Evolutionary conservation across 306 rosid species (phyloP).

Genomic region (Prosopis cineraria): DNA sequence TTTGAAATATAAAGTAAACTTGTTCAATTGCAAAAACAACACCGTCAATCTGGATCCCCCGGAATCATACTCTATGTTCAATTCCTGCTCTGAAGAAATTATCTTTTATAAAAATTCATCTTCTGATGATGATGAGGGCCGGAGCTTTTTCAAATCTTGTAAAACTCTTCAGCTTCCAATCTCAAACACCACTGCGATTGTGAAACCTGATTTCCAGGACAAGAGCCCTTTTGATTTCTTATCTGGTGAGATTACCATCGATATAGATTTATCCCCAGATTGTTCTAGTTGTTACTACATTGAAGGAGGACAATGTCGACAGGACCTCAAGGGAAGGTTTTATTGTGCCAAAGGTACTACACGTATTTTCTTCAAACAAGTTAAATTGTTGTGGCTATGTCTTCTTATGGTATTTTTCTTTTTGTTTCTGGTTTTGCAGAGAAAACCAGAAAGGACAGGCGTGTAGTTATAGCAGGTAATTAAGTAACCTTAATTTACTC

Average conservation of each 20-base stretch:
- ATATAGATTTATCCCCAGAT: background rate
- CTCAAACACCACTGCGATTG: no score
- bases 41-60: background rate
- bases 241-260: slow-evolving; percentile 16
- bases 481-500: no score
- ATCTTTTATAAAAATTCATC: background rate
- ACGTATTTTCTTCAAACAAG: background rate
- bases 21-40: slow-evolving; percentile 26
- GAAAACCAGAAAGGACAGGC: background rate
- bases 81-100: background rate
- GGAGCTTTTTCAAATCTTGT: background rate
- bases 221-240: background rate
- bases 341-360: slow-evolving; percentile 34
- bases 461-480: background rate
- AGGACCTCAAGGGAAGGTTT: slow-evolving; percentile 9
- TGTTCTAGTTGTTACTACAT: slow-evolving; percentile 29
- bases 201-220: background rate
- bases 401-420: background rate
- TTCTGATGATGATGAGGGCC: background rate
- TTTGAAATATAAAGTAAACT: background rate
- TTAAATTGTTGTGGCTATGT: background rate
- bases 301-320: slow-evolving; percentile 33
- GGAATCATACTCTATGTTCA: background rate
- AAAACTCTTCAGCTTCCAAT: slow-evolving; percentile 31
- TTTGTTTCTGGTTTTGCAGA: background rate